These are phyloP conservation scores for Solanum sejunctum DNA, from an alignment of 257 asterid species.

Conservation along the genomic window DNA sequence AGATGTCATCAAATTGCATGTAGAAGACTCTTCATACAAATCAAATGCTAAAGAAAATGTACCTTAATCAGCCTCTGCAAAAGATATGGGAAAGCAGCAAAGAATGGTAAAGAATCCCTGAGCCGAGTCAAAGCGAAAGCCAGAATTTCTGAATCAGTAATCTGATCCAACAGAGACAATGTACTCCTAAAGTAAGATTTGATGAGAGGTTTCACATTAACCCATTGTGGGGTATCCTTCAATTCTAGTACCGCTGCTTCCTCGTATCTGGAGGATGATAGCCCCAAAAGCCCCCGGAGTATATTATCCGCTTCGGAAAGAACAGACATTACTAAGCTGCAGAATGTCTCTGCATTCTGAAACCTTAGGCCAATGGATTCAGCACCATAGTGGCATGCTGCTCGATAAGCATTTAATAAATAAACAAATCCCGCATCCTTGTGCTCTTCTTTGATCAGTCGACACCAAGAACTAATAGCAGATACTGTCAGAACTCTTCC, in stretches of 20 bases:
- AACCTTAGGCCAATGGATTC: conserved; percentile 45
- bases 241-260: conserved; percentile 45
- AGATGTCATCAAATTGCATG: background rate
- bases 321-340: conserved; percentile 40
- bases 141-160: conserved; percentile 63
- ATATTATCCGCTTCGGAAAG: conserved; percentile 62
- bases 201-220: conserved; percentile 45
- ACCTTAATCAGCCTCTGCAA: conserved; percentile 68
- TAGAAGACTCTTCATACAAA: background rate
- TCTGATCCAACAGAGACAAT: conserved; percentile 65
- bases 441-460: conserved; percentile 40
- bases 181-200: conserved; percentile 83
- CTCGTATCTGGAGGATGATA: conserved; percentile 37
- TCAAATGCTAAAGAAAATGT: background rate
- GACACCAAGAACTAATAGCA: conserved; percentile 46
- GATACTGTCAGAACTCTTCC: conserved; percentile 36
- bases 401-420: conserved; percentile 82
- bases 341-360: conserved; percentile 55
- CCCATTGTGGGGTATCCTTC: conserved; percentile 50
- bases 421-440: conserved; percentile 41
- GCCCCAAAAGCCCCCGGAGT: conserved; percentile 47
- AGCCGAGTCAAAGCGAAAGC: conserved; percentile 53
- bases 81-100: conserved; percentile 66
- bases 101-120: conserved; percentile 52
- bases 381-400: conserved; percentile 86